Evolutionary conservation across 805 yeast genomes (phyloP).

Genomic region (Suhomyces sp.): DNA sequence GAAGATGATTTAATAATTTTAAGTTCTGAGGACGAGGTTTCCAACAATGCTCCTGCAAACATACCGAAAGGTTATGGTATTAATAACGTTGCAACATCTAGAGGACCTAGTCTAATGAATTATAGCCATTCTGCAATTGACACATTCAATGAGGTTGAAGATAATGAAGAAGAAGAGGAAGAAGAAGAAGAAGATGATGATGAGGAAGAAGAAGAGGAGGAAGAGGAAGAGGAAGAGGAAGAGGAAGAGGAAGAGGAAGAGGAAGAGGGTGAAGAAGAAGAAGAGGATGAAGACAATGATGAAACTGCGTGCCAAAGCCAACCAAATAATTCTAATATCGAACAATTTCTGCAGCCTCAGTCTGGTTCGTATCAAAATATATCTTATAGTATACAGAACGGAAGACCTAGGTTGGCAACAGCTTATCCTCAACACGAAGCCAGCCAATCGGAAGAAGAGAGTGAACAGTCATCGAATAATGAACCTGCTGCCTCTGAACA

Average conservation of each 20-base stretch:
- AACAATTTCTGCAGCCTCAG: not conserved
- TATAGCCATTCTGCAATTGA: not conserved
- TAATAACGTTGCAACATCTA: not conserved
- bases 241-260: not conserved
- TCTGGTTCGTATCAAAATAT: not conserved
- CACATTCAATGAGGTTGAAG: not conserved
- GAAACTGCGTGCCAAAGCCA: not conserved
- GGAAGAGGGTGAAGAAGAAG: not conserved
- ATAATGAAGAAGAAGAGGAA: not conserved
- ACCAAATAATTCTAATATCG: not conserved
- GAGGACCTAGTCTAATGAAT: not conserved
- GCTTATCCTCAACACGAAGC: not conserved
- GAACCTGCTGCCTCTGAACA: not conserved
- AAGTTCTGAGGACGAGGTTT: slow-evolving; percentile 2
- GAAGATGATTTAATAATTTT: slow-evolving; percentile 1
- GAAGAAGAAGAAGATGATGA: not conserved
- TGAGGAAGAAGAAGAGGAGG: not conserved
- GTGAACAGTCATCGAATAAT: not conserved
- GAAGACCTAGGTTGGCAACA: slow-evolving; percentile 1
- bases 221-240: not conserved
- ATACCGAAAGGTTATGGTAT: not conserved
- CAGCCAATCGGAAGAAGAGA: not conserved
- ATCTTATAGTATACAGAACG: not conserved
- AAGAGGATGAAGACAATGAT: not conserved
- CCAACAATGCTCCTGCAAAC: not conserved